Conservation (phyloP, 805 yeast species). For the Schwanniomyces yamadae region DNA sequence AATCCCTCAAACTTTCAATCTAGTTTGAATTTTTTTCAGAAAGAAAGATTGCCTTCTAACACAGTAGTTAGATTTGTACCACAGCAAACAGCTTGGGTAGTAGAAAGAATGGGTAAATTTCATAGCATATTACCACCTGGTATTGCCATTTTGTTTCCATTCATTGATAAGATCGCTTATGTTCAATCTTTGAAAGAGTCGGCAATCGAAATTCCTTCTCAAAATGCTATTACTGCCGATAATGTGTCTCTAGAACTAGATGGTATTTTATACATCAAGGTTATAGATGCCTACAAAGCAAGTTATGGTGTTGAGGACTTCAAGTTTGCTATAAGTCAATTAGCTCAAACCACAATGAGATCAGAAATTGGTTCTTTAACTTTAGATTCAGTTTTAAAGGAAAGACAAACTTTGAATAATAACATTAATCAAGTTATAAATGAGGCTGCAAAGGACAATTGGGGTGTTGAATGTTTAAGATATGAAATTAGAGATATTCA, state of each 20-base stretch:
- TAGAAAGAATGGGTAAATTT: slow-evolving; percentile 88
- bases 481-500: slow-evolving; percentile 87
- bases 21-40: slow-evolving; percentile 56
- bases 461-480: slow-evolving; percentile 84
- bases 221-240: slow-evolving; percentile 82
- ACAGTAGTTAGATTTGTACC: slow-evolving; percentile 79
- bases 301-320: slow-evolving; percentile 87
- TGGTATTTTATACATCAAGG: slow-evolving; percentile 77
- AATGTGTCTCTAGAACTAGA: slow-evolving; percentile 83
- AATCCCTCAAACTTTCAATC: slow-evolving; percentile 9
- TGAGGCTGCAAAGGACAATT: slow-evolving; percentile 73
- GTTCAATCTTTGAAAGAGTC: slow-evolving; percentile 81
- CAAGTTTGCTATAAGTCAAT: slow-evolving; percentile 78
- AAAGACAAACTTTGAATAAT: slow-evolving; percentile 67
- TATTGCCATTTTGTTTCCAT: slow-evolving; percentile 67
- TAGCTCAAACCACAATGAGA: slow-evolving; percentile 90
- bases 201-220: slow-evolving; percentile 83
- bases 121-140: slow-evolving; percentile 69
- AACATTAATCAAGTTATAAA: slow-evolving; percentile 78
- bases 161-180: slow-evolving; percentile 73
- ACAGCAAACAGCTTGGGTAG: slow-evolving; percentile 88
- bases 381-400: slow-evolving; percentile 73
- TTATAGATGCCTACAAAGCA: slow-evolving; percentile 80
- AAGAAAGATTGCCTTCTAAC: slow-evolving; percentile 66
- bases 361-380: slow-evolving; percentile 84